Evolutionary conservation across 2,329 filamentous ascomycete genomes (phyloP).

Genomic region (Fusarium veterinarium): DNA sequence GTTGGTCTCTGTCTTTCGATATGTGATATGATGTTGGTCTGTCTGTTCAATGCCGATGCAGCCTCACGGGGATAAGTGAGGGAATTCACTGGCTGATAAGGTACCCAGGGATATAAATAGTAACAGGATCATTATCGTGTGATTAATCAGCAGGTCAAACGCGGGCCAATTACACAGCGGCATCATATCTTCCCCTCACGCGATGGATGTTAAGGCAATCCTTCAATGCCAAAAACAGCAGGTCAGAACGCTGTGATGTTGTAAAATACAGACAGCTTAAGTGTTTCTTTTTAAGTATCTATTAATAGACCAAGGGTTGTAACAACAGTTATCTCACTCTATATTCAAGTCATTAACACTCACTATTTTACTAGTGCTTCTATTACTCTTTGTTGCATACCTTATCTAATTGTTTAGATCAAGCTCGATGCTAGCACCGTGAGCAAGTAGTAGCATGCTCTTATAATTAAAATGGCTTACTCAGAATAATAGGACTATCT

Average conservation of each 20-base stretch:
- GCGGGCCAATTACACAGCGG: neutral
- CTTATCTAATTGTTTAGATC: too few species aligned
- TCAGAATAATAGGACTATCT: too few species aligned
- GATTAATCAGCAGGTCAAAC: slow-evolving; percentile 8
- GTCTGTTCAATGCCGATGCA: fast-evolving
- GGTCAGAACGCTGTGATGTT: neutral
- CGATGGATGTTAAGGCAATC: neutral
- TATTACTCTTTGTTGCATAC: too few species aligned
- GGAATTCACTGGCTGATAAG: neutral
- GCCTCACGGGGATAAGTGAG: neutral
- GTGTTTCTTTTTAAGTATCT: fast-evolving
- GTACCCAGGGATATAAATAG: neutral
- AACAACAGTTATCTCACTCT: too few species aligned
- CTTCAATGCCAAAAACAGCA: neutral
- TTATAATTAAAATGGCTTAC: too few species aligned
- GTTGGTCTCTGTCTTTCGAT: fast-evolving
- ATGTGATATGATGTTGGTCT: fast-evolving
- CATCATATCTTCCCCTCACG: neutral
- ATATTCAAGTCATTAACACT: too few species aligned
- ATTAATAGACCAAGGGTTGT: neutral
- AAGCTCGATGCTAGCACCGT: too few species aligned
- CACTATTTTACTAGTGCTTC: too few species aligned
- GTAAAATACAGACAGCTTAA: neutral
- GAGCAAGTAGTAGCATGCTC: too few species aligned
- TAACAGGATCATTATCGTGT: fast-evolving